Percentiles rank a stretch among this genome's conserved stretches.
These are phyloP conservation scores for Neurospora sp. DNA, from an alignment of 495 filamentous ascomycete genomes.

Conservation along the genomic window DNA sequence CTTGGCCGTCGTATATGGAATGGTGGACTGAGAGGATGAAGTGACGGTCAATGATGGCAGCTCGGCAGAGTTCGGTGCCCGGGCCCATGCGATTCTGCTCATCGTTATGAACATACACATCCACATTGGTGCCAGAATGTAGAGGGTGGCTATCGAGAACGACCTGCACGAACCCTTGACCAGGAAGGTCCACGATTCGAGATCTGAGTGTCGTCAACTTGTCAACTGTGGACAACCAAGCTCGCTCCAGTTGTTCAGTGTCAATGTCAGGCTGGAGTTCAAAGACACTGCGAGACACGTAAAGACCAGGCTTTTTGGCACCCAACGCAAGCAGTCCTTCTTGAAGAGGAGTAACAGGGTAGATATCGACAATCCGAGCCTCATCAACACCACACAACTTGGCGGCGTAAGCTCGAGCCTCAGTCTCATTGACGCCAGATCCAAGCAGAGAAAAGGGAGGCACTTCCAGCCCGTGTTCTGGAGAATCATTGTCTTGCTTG, in stretches of 20 bases:
- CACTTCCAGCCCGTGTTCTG: background rate
- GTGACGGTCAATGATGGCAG: constrained; percentile 8
- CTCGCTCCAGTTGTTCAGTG: constrained; percentile 7
- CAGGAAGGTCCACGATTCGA: background rate
- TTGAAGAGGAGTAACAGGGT: constrained; percentile 36
- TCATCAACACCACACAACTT: background rate
- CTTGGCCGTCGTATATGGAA: constrained; percentile 57
- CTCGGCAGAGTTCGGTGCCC: constrained; percentile 8
- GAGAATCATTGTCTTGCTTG: background rate
- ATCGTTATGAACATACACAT: background rate
- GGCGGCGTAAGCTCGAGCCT: background rate
- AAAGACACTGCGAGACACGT: constrained; percentile 13
- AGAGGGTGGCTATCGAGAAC: background rate
- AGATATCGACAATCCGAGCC: constrained; percentile 30
- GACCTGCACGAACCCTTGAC: background rate
- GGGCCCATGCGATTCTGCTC: background rate
- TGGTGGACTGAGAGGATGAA: constrained; percentile 53
- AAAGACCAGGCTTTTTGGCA: constrained; percentile 28
- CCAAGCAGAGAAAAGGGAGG: background rate
- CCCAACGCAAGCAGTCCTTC: constrained; percentile 35
- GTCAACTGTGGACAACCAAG: constrained; percentile 30
- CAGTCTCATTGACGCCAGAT: background rate
- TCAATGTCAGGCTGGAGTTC: background rate
- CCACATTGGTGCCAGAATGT: background rate
- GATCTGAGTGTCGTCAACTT: background rate